A percentile compares a stretch with the other conserved stretches of the same genome.
Evolutionary conservation across 805 yeast genomes (phyloP).

Genomic region (Sugiyamaella qingdaonensis): DNA sequence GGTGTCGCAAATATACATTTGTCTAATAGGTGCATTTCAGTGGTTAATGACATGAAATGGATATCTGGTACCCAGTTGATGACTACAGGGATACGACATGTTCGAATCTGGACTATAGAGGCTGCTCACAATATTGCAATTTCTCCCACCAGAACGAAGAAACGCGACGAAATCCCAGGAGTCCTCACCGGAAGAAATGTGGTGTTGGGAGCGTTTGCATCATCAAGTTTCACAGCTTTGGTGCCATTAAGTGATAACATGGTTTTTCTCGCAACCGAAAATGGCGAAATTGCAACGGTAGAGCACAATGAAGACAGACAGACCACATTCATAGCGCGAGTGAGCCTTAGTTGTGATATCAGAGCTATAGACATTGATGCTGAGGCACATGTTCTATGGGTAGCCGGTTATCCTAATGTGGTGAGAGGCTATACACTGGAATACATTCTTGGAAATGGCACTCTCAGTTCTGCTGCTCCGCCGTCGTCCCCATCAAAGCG

Average conservation of each 20-base stretch:
- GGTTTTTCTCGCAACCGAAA: conserved; percentile 25
- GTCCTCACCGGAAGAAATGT: conserved; percentile 57
- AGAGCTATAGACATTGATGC: conserved; percentile 22
- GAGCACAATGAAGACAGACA: conserved; percentile 9
- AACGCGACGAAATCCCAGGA: conserved; percentile 6
- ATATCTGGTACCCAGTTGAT: conserved; percentile 42
- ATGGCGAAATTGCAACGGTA: conserved; percentile 27
- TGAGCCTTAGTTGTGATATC: conserved; percentile 19
- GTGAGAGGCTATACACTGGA: neutral
- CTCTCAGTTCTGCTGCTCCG: neutral
- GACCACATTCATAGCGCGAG: conserved; percentile 16
- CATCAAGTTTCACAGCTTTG: conserved; percentile 47
- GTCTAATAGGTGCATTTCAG: conserved; percentile 60
- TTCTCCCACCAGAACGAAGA: conserved; percentile 18
- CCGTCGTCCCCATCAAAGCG: neutral
- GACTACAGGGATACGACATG: conserved; percentile 58
- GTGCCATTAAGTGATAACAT: conserved; percentile 32
- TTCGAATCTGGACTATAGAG: conserved; percentile 55
- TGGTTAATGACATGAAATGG: conserved; percentile 57
- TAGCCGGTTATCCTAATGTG: conserved; percentile 6
- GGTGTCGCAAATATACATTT: conserved; percentile 39
- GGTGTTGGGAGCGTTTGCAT: conserved; percentile 46
- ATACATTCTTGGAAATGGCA: neutral
- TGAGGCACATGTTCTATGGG: conserved; percentile 44
- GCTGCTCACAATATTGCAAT: neutral